Evolutionary conservation across 441 rosid species (phyloP), one percentile per base, ranked within the genome.

Genomic region (Breynia disticha): DNA sequence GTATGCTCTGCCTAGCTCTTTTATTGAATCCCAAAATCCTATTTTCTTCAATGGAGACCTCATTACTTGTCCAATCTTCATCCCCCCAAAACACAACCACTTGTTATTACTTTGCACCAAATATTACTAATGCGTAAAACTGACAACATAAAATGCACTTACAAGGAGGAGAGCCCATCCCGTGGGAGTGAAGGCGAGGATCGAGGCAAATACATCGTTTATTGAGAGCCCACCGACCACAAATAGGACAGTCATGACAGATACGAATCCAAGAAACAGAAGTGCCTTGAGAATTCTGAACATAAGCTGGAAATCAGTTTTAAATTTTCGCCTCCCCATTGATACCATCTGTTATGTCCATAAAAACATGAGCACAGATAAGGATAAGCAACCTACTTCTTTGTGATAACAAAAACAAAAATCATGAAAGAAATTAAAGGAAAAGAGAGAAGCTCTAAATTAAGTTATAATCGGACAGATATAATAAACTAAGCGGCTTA

Each of bases 141-240:
- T 28, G 8, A 28, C 35, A 55, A 20, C 24, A 51, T 12, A 20
- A 5, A 35, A 22, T 22, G 47, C 24, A 72, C 95, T 84, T 73
- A 94, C 99, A 64, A 89, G 86, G 60, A 93, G 69, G 54, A 93
- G 14, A 61, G 96, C 93, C 99, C 97, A 93, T 2, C 97, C 99
- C 0, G 99, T 68, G 20, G 86, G 97, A 74, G 87, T 59, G 77
- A 94, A 94, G 57, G 96, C 96, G 19, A 94, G 87, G 64, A 68
- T 17, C 43, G 87, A 67, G 56, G 97, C 95, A 41, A 81, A 83
- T 24, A 94, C 35, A 72, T 94, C 99, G 4, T 81, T 16, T 43
- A 87, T 56, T 24, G 90, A 76, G 65, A 94, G 90, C 59, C 79
- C 75, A 41, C 76, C 71, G 8, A 79, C 88, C 14, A 90, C 91